Base-by-base conservation (phyloP, 2,329 filamentous ascomycete genomes). In the Teratosphaeria nubilosa region DNA sequence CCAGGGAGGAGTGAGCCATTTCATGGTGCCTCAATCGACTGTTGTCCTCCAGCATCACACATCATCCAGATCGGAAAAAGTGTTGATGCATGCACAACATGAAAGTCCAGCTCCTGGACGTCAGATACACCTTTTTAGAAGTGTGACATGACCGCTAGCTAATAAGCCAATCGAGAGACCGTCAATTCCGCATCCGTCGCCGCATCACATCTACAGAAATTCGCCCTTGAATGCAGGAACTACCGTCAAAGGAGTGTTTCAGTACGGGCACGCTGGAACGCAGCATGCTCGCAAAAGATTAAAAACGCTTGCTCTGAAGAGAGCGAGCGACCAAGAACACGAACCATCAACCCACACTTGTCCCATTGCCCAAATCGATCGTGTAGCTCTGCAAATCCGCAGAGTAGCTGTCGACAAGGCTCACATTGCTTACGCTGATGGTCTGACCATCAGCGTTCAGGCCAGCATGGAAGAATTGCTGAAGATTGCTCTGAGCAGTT, bases 401-500 rank as follows among this genome's bases (percentile, higher is more conserved):
- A 30, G 59, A 62, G 48, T 62, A 69, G 3, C 68, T 66, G 54
- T 65, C 65, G 6, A 65, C 68, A 20, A 72, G 63, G 6, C 60
- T 63, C 51, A 73, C 58, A 27, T 68, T 68, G 14, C 32, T 55
- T 3, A 64, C 58, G 16, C 61, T 59, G 14, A 64, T 56, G 10
- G 52, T 57, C 53, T 65, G 56, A 6, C 68, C 64, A 13, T 54
- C 53, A 5, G 55, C 58, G 10, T 59, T 60, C 6, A 53, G 53
- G 5, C 62, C 69, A 14, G 53, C 60, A 5, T 58, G 56, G 56
- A 74, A 68, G 53, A 67, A 73, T 1, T 55, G 63, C 58, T 77
- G 74, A 30, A 79, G 65, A 6, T 69, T 69, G 50, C 73, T 70
- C 58, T 79, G 77, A 34, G 77, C 77, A 11, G 63, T 72, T 5